Percentiles rank a stretch among this genome's conserved stretches.
Evolutionary conservation across 2,329 filamentous ascomycete genomes (phyloP).

Genomic region (Colletotrichum tabaci): DNA sequence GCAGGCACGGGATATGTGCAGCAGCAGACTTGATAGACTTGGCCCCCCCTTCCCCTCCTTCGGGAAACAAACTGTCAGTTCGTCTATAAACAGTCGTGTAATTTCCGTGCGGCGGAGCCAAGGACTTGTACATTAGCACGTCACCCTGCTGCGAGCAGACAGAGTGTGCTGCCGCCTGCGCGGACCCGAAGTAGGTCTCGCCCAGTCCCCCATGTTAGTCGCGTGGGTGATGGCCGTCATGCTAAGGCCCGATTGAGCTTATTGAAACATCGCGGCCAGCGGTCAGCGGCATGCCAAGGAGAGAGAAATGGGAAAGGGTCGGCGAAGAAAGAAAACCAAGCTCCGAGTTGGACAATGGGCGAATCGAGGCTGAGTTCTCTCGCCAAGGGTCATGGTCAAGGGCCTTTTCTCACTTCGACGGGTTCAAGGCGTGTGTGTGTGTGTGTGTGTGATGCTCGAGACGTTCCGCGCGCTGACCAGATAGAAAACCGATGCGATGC

Average conservation of each 20-base stretch:
- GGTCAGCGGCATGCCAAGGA: conserved; percentile 16
- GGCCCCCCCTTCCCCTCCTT: not conserved
- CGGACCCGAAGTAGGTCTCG: not conserved
- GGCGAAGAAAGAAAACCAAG: too few species aligned
- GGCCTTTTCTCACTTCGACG: conserved; percentile 2
- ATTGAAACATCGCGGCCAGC: conserved; percentile 25
- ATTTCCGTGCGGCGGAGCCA: conserved; percentile 33
- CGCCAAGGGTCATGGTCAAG: too few species aligned
- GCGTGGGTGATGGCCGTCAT: not conserved
- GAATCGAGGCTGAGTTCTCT: not conserved
- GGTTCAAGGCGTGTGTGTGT: not conserved
- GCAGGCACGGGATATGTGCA: not conserved
- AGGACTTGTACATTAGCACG: conserved; percentile 21
- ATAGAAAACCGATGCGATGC: conserved; percentile 16
- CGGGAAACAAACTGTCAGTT: not conserved
- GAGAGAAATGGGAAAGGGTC: not conserved
- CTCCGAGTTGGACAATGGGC: not conserved
- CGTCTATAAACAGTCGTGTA: conserved; percentile 6
- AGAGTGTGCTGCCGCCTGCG: not conserved
- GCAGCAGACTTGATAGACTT: not conserved
- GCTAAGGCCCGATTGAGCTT: conserved; percentile 29
- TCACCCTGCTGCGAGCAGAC: conserved; percentile 17
- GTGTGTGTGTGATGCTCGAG: too few species aligned
- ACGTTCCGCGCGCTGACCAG: not conserved
- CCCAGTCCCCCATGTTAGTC: conserved; percentile 16